Evolutionary conservation across 1,139 yeast species (phyloP), one percentile per base, ranked within the genome.

Genomic region (Eremothecium coryli): DNA sequence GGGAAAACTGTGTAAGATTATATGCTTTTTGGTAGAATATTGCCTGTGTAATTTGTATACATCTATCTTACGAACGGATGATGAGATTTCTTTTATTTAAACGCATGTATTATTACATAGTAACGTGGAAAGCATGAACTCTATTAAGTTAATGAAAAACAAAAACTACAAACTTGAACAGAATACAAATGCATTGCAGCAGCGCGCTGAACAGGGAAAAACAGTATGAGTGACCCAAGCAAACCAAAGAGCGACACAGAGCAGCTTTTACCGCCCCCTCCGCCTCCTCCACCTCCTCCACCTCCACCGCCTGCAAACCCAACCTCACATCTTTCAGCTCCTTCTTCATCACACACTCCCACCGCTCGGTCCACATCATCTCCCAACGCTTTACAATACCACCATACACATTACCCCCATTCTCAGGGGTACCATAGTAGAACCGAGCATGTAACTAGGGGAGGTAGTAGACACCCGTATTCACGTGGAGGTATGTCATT

Each of bases 391-490:
- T 27, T 14, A 10, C 22, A 27, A 16, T n/a, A 18, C 22, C 22
- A 17, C 14, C 30, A 27, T 6, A 20, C 30, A 27, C 30, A n/a
- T n/a, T n/a, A n/a, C n/a, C n/a, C n/a, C n/a, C n/a, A 27, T n/a
- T 27, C 30, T 11, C 30, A 27, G 21, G 30, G 30, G n/a, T 27
- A 27, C 8, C 22, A 20, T 6, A n/a, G 22, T 3, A 23, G n/a
- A n/a, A n/a, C n/a, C n/a, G n/a, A n/a, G n/a, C n/a, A 20, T 20
- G 22, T n/a, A n/a, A n/a, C n/a, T n/a, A n/a, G n/a, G n/a, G n/a
- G 22, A 20, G 22, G 22, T 20, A 20, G 22, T 20, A 20, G 22
- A 7, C 9, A 20, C 22, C 22, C 7, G 10, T 10, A 20, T 20
- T 10, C n/a, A n/a, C n/a, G n/a, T n/a, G n/a, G n/a, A n/a, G n/a